phyloP scores from a whole-genome alignment of 148 eudicot genomes.

The Cornus suecica region DNA sequence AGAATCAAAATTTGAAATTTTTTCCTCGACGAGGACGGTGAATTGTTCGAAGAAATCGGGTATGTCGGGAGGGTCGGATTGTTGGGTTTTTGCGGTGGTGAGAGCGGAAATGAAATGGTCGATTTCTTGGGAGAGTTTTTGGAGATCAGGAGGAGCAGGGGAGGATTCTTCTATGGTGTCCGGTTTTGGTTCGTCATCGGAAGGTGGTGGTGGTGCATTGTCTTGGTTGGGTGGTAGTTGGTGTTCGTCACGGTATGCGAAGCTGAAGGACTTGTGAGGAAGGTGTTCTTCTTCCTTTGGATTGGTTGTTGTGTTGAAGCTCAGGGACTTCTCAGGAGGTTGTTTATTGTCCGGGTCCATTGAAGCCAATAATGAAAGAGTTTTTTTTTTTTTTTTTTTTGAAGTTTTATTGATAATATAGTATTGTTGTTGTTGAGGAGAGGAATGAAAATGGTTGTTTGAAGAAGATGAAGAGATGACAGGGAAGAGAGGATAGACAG shows the following conservation, averaged over 20 bases:
- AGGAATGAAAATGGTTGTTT: background rate
- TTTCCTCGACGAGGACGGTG: conserved; percentile 30
- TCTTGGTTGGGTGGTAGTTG: background rate
- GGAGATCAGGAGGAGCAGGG: conserved; percentile 29
- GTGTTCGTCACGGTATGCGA: background rate
- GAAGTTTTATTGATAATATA: no score
- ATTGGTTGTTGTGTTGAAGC: background rate
- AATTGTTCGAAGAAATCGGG: conserved; percentile 32
- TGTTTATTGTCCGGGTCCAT: conserved; percentile 31
- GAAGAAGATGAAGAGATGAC: background rate
- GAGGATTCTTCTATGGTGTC: conserved; percentile 6
- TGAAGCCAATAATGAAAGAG: background rate
- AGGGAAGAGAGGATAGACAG: background rate
- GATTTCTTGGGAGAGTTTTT: conserved; percentile 29
- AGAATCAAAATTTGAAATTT: conserved; percentile 29
- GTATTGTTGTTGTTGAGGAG: background rate
- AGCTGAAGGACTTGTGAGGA: background rate
- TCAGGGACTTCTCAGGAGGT: conserved; percentile 11
- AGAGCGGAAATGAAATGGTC: conserved; percentile 28
- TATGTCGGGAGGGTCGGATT: conserved; percentile 25
- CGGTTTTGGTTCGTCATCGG: background rate
- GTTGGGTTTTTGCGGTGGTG: background rate
- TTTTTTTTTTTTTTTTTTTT: no score
- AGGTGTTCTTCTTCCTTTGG: background rate
- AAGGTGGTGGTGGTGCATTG: background rate